Percentiles rank a stretch among this genome's conserved stretches.
phyloP scores from a whole-genome alignment of 495 filamentous ascomycete genomes.

The Hypoxylon crocopeplum region DNA sequence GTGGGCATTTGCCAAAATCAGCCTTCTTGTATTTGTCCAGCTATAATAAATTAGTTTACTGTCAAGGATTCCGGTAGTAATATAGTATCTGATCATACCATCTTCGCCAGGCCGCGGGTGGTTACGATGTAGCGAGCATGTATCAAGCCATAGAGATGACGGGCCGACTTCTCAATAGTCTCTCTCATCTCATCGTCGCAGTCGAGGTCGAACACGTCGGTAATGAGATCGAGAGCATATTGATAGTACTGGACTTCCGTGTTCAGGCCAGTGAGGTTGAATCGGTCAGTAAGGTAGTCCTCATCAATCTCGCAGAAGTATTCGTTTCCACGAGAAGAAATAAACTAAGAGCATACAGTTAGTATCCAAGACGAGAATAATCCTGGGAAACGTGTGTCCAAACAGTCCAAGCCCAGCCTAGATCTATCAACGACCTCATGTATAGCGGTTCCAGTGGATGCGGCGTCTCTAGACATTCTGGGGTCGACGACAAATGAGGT shows the following conservation, averaged over 20 bases:
- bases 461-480: neutral
- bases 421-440: neutral
- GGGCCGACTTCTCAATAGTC: conserved; percentile 95
- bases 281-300: conserved; percentile 97
- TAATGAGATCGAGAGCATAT: conserved; percentile 97
- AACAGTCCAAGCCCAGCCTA: neutral
- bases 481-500: conserved; percentile 1
- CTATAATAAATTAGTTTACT: conserved; percentile 52
- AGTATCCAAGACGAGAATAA: conserved; percentile 18
- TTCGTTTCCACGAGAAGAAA: conserved; percentile 95
- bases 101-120: conserved; percentile 90
- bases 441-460: neutral
- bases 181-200: conserved; percentile 98
- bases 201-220: conserved; percentile 99
- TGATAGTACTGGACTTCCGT: conserved; percentile 98
- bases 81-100: conserved; percentile 65
- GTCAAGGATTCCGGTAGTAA: neutral
- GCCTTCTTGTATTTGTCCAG: conserved; percentile 98
- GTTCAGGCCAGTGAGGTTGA: conserved; percentile 97
- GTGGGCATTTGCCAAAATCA: conserved; percentile 97
- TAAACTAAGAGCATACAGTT: conserved; percentile 70
- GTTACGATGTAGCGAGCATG: conserved; percentile 98
- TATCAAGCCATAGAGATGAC: conserved; percentile 95
- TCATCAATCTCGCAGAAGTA: conserved; percentile 99
- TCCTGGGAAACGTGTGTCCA: neutral